A percentile compares a stretch with the other conserved stretches of the same genome.
Evolutionary conservation across 129 eudicot genomes (phyloP).

Genomic region (Pittosporum tobira): DNA sequence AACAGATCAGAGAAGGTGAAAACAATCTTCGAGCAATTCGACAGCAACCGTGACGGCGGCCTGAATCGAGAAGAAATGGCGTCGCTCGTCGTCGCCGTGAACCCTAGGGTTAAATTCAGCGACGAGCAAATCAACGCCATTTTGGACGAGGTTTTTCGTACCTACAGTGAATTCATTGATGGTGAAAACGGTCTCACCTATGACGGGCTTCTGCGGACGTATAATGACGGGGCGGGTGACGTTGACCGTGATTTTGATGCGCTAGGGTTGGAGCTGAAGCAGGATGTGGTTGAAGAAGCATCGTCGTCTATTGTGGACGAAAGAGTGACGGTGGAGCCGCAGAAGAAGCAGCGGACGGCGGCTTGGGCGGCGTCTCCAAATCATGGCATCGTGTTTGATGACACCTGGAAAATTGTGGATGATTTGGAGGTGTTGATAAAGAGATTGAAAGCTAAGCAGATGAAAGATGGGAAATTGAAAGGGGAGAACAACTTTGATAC

Average conservation of each 20-base stretch:
- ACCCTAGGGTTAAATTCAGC: constrained; percentile 94
- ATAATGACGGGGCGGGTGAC: constrained; percentile 99
- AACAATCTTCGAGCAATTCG: constrained; percentile 86
- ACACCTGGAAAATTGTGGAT: constrained; percentile 86
- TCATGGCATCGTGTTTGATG: constrained; percentile 87
- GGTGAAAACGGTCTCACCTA: constrained; percentile 66
- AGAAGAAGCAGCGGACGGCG: constrained; percentile 60
- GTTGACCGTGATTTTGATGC: constrained; percentile 98
- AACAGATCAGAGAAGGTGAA: constrained; percentile 94
- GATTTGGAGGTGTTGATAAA: constrained; percentile 74
- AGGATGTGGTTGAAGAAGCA: constrained; percentile 41
- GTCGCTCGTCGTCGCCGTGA: constrained; percentile 86
- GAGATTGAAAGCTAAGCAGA: constrained; percentile 52
- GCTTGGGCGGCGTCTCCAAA: constrained; percentile 93
- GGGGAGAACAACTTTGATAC: constrained; percentile 49
- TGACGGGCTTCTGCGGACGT: constrained; percentile 80
- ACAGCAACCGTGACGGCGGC: constrained; percentile 69
- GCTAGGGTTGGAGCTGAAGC: constrained; percentile 57
- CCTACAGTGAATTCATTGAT: constrained; percentile 78
- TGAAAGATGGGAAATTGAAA: constrained; percentile 52
- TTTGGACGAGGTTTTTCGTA: constrained; percentile 84
- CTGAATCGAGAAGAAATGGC: constrained; percentile 88
- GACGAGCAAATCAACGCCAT: constrained; percentile 88
- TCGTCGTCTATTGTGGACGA: constrained; percentile 51
- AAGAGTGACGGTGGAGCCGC: constrained; percentile 44